Base-by-base conservation (phyloP, 768 basidiomycete species). In the Lepiota brunneoincarnata region DNA sequence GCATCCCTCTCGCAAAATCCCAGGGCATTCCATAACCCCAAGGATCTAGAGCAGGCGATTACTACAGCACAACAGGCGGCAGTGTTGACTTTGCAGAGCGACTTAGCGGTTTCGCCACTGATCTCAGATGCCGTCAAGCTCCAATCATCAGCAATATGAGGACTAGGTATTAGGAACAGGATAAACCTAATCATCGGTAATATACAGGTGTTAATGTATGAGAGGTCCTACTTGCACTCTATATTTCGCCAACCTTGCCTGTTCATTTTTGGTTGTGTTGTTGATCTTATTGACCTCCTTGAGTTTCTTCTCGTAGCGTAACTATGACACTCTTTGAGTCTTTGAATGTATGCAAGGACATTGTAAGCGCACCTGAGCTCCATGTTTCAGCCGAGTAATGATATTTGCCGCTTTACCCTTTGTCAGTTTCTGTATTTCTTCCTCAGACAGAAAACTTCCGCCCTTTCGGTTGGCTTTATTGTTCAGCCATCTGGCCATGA, bases 391-490 rank as follows among this genome's bases (percentile, higher is more conserved):
- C 7, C 91, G 83, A 20, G 83, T 83, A 56, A 94, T 87, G 41
- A 93, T 83, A 58, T 85, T 84, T 0, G 86, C 87, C 24, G 91
- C 90, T 58, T 89, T 78, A 2, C 92, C 92, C 66, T 90, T 92
- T 1, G 82, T 91, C 60, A 94, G 62, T 0, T 54, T 68, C 41
- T 61, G 66, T 4, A 83, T 64, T 40, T 67, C 70, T 26, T 72
- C 61, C 7, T 66, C 65, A 20, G 58, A 61, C 20, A 43, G 60
- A 4, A 55, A 55, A 4, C 61, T 60, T 31, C 65, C 51, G 15
- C 54, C 63, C 15, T 46, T 37, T 56, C 44, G 59, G 52, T 51
- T 63, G 41, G 46, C 59, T 57, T 58, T 36, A 9, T 36, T 57
- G 40, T 60, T 73, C 55, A 67, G 64, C 74, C 80, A 81, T 34